Base-by-base conservation (phyloP, 352 stramenopile genomes). In the Globisporangium canariense region DNA sequence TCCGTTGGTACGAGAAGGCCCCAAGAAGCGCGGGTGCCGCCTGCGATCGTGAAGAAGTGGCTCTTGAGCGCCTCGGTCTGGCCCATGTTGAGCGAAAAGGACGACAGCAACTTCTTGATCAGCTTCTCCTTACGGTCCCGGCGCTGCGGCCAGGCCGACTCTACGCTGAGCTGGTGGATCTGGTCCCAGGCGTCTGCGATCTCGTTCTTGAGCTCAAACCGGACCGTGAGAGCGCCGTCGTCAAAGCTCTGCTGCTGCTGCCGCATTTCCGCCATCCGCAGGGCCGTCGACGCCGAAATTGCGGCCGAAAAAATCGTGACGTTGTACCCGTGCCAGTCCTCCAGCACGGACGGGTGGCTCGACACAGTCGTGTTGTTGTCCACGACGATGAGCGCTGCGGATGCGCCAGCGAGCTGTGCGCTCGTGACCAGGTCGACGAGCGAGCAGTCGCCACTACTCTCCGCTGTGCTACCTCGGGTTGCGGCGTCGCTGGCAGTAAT, bases 311-410 rank as follows among this genome's bases (percentile, higher is more conserved):
- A 68, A 34, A 90, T 87, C 16, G 78, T 88, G 58, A 90, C 81
- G 62, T 91, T 90, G 78, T 91, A 91, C 16, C 62, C 80, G 16
- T 78, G 53, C 83, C 83, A 91, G 56, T 46, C 68, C 22, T 83
- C 67, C n/a, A 60, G n/a, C 0, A 86, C 75, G 2, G 51, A 50
- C n/a, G 83, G 73, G 20, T 74, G 75, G 1, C 52, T 73, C 55
- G 68, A 70, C 13, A 83, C 54, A 0, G 65, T 69, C 10, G 40
- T 46, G 36, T 73, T 76, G n/a, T 58, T 58, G 2, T 72, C 50
- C 34, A 66, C 51, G 16, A 77, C 51, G 7, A 85, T 34, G 7
- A 91, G 25, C 4, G 70, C 72, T 10, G 83, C 67, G 16, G 53
- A 46, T 0, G 83, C 83, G 9, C 77, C 78, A 4, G 71, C 76